Percentiles rank a stretch among this genome's conserved stretches.
Conservation (phyloP, 106 monocot species). For the Acorus calamus region DNA sequence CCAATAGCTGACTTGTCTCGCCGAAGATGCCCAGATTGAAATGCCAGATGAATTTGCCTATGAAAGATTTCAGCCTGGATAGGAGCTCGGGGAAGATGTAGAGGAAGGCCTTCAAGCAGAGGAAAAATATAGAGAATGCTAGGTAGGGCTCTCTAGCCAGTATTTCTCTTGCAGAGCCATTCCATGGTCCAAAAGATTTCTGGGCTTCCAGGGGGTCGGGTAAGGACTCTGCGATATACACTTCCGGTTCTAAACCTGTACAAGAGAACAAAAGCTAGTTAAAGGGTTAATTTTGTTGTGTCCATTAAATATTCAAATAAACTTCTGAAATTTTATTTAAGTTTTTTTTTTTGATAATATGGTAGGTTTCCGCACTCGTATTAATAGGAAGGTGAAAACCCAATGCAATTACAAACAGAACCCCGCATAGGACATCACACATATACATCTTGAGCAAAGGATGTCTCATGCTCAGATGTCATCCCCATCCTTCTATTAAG, state of each 20-base stretch:
- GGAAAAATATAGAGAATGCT: slow-evolving; percentile 37
- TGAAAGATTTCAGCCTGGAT: slow-evolving; percentile 27
- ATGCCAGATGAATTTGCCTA: slow-evolving; percentile 13
- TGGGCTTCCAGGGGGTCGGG: neutral
- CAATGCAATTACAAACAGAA: too few species aligned
- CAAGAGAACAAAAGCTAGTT: neutral
- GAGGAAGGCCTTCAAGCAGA: slow-evolving; percentile 30
- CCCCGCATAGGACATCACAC: too few species aligned
- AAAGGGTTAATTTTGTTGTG: too few species aligned
- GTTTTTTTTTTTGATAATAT: too few species aligned
- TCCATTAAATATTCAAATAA: too few species aligned
- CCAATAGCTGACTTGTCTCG: slow-evolving; percentile 44
- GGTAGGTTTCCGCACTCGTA: too few species aligned
- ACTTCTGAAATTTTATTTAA: too few species aligned
- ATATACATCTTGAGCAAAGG: too few species aligned
- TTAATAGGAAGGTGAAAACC: too few species aligned
- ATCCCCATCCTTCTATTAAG: too few species aligned
- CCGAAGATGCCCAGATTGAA: slow-evolving; percentile 41
- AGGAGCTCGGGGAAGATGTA: slow-evolving; percentile 30
- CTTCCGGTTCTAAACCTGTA: slow-evolving; percentile 53
- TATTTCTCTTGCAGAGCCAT: slow-evolving; percentile 28
- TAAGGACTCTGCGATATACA: slow-evolving; percentile 30
- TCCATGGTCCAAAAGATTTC: slow-evolving; percentile 4
- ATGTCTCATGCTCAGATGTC: too few species aligned
- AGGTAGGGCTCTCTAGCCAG: slow-evolving; percentile 43